Base-by-base conservation (phyloP, 139 green algal genomes). In the Coelastrella sp. region DNA sequence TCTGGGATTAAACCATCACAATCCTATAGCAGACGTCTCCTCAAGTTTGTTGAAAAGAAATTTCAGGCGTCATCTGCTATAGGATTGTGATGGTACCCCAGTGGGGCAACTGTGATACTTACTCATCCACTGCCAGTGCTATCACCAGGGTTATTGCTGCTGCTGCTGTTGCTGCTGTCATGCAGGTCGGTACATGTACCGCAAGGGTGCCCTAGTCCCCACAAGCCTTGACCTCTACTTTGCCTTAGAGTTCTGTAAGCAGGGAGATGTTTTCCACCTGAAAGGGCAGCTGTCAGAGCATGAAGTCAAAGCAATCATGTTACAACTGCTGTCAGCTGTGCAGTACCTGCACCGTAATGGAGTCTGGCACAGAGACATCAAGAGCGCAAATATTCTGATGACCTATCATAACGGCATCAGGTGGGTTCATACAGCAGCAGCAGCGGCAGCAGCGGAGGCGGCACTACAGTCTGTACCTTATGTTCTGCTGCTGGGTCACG, bases 281-380 rank as follows among this genome's bases (percentile, higher is more conserved):
- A 85, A 91, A 5, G 93, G 93, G 0, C 92, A 96, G 90, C 72
- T 89, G 96, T 84, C 80, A 87, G 11, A 93, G 93, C 0, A 90
- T 94, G 93, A 97, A 88, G 96, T 98, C 27, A 87, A 90, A 35
- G 80, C 66, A 65, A 91, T 99, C 87, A 95, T 97, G 89, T 91
- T 91, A 90, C 96, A 98, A 93, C 89, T 98, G 88, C 91, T 96
- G 75, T 24, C 93, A 11, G 91, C 79, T 8, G 61, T 91, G 70
- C 90, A 94, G 58, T 98, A 97, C 93, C 92, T 99, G 22, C 97
- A 99, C 90, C 87, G 87, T 15, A 90, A 94, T 74, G 92, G 96
- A 63, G 96, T 99, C n/a, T 98, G 95, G 95, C 96, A 98, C 90
- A 86, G 97, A 0, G 97, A 99, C 94, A 91, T 99, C 75, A 99